Conservation (phyloP, 2,329 filamentous ascomycete species). For the Exophiala viscosa region DNA sequence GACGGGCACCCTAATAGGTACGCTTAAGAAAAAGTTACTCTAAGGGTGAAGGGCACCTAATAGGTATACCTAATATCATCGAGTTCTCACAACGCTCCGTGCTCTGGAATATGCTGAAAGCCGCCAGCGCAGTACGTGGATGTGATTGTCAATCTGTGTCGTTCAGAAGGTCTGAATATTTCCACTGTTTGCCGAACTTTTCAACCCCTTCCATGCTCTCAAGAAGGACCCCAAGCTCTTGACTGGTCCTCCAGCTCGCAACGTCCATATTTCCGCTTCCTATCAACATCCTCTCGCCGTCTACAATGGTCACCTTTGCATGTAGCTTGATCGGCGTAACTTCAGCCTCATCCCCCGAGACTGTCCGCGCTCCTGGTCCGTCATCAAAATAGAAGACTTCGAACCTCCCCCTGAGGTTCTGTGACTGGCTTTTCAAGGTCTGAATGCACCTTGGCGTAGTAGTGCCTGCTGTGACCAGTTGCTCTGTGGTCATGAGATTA, state of each 20-base stretch:
- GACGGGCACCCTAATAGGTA: too few relatives aligned
- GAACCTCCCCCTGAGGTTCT: conserved; percentile 17
- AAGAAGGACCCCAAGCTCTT: conserved; percentile 69
- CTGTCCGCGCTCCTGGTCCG: conserved; percentile 10
- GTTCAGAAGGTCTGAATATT: neutral
- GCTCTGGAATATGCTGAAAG: too few relatives aligned
- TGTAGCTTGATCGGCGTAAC: conserved; percentile 55
- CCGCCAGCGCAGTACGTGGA: too few relatives aligned
- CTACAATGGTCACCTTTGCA: conserved; percentile 72
- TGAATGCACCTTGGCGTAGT: conserved; percentile 64
- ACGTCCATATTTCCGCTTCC: conserved; percentile 83
- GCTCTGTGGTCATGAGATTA: conserved; percentile 72
- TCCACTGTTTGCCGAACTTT: conserved; percentile 28
- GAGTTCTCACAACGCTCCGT: too few relatives aligned
- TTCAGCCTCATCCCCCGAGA: neutral
- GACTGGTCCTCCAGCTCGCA: conserved; percentile 81
- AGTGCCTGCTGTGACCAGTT: conserved; percentile 73
- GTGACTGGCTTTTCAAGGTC: conserved; percentile 28
- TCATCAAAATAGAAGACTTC: conserved; percentile 27
- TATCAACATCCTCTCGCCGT: conserved; percentile 63
- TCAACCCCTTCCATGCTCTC: conserved; percentile 41
- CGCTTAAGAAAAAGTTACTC: too few relatives aligned
- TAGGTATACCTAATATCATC: too few relatives aligned
- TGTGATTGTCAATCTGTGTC: too few relatives aligned
- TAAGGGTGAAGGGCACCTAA: too few relatives aligned